Conservation (phyloP, 2,329 filamentous ascomycete genomes). For the Gremmenia infestans region DNA sequence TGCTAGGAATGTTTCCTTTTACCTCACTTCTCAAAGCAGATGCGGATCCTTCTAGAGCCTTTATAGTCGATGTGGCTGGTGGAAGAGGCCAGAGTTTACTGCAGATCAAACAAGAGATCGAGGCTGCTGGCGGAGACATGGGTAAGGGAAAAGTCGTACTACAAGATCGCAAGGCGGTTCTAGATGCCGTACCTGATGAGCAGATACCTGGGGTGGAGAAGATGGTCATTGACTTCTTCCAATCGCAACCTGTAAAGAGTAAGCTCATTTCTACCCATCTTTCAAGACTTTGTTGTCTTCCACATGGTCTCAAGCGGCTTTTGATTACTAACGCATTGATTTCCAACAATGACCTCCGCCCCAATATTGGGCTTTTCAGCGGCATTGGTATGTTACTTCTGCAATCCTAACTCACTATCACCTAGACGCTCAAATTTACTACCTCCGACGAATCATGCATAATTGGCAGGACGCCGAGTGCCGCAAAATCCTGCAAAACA, state of each 20-base stretch:
- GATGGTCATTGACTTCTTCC: conserved; percentile 8
- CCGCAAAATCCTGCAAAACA: conserved; percentile 18
- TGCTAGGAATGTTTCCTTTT: conserved; percentile 6
- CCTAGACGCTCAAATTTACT: conserved; percentile 21
- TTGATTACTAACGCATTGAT: no score
- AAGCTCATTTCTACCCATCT: neutral
- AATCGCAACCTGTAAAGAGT: conserved; percentile 6
- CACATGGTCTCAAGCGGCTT: no score
- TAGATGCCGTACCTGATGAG: conserved; percentile 4
- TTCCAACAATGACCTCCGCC: no score
- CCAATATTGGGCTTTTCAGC: no score
- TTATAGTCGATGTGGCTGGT: conserved; percentile 21
- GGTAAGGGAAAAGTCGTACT: conserved; percentile 1
- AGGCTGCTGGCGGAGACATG: neutral
- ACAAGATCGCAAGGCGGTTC: conserved; percentile 6
- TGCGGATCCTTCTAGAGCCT: conserved; percentile 4
- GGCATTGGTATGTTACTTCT: no score
- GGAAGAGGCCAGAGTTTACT: conserved; percentile 21
- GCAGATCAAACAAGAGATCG: conserved; percentile 16
- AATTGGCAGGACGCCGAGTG: conserved; percentile 20
- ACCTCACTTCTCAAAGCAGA: neutral
- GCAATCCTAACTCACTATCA: no score
- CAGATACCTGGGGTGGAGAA: conserved; percentile 6
- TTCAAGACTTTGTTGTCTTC: neutral
- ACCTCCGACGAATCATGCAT: conserved; percentile 23